Base-by-base conservation (phyloP, 2,329 filamentous ascomycete species). In the Diaporthe citrichinensis region DNA sequence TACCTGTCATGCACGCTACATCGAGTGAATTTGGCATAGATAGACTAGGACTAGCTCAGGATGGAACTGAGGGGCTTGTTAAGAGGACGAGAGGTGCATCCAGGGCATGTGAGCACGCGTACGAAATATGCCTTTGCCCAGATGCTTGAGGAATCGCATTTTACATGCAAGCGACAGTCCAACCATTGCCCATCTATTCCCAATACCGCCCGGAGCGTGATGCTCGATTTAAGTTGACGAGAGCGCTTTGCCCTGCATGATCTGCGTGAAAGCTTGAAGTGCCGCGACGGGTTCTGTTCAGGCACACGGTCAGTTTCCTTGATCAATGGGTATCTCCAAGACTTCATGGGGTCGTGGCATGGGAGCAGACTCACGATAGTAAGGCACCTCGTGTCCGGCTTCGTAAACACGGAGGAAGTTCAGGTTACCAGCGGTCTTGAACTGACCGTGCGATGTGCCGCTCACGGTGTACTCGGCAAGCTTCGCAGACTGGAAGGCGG, bases 361-460 rank as follows among this genome's bases (percentile, higher is more conserved):
- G 28, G 41, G 17, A 46, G n/a, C 8, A 62, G 4, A 75, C 75
- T 75, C 67, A 77, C 75, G 76, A 46, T 77, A 77, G 49, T 76
- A 76, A 25, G 76, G 76, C 6, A 77, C 74, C 31, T 77, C 74
- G 68, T 77, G 76, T 4, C 76, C 76, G 10, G 76, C 76, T 28
- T 76, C 67, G 46, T 77, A 77, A 2, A 89, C 87, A 28, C 85
- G 83, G 77, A 89, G 79, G 81, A 87, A 90, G 59, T 84, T 86
- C 53, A 90, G 80, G 75, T 89, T 89, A 9, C 84, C 86, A 6
- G 84, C 82, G 0, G 79, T 85, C 84, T 91, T 91, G 81, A 87
- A 90, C 44, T 84, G 83, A 4, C 89, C 90, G 36, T 82, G 84
- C 49, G 85, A 80, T 28, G 80, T 83, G 1, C 89, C 89, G 57